Evolutionary conservation across 257 asterid species (phyloP).

Genomic region (Lavandula angustifolia): DNA sequence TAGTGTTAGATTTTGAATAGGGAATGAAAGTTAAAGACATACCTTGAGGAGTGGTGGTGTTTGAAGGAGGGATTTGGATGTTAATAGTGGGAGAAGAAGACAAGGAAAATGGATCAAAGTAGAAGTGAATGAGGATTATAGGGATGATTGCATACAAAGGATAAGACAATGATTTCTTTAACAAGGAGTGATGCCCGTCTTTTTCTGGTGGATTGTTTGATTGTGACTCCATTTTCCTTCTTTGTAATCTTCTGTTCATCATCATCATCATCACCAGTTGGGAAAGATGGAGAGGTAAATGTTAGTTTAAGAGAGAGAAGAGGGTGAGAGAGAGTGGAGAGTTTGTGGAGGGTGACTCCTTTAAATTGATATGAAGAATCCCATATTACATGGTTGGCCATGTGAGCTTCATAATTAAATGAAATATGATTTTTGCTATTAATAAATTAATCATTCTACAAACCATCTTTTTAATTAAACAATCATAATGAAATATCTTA

Average conservation of each 20-base stretch:
- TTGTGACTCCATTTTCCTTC: conserved; percentile 43
- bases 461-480: too few species aligned
- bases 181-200: conserved; percentile 11
- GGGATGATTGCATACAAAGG: conserved; percentile 43
- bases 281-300: background rate
- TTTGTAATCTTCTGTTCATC: background rate
- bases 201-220: conserved; percentile 24
- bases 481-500: too few species aligned
- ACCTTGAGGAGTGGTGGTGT: too few species aligned
- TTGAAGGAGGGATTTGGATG: conserved; percentile 20
- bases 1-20: too few species aligned
- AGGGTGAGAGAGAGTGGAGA: background rate
- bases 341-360: conserved; percentile 14
- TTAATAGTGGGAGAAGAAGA: conserved; percentile 30
- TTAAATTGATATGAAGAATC: too few species aligned
- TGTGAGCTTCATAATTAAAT: too few species aligned
- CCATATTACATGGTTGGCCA: background rate
- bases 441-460: too few species aligned
- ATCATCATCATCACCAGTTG: background rate
- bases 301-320: background rate
- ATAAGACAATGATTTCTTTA: conserved; percentile 39
- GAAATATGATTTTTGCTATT: too few species aligned
- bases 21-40: too few species aligned
- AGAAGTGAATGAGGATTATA: conserved; percentile 45
- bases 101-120: conserved; percentile 40